These are phyloP conservation scores for Talaromyces stipitatus DNA, from an alignment of 495 filamentous ascomycete genomes.

Conservation along the genomic window DNA sequence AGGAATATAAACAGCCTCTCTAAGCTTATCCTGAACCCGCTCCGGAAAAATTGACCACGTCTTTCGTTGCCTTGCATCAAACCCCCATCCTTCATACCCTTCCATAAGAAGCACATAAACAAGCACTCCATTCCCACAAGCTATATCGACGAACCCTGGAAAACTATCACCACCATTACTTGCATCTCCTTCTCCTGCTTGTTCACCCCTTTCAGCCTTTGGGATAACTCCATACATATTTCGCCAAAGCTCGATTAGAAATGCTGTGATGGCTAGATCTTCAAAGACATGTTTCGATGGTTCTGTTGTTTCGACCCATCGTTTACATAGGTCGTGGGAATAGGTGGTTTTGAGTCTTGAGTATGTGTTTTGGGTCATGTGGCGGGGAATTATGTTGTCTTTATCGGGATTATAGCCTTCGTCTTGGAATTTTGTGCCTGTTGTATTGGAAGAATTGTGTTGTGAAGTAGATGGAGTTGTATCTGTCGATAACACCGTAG, in stretches of 20 bases:
- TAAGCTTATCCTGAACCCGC: conserved; percentile 46
- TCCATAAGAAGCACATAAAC: conserved; percentile 76
- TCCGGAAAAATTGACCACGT: conserved; percentile 68
- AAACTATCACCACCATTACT: conserved; percentile 36
- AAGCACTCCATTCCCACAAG: conserved; percentile 92
- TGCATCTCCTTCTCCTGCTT: conserved; percentile 5
- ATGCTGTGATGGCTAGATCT: conserved; percentile 86
- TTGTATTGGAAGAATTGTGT: background rate
- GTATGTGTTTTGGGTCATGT: conserved; percentile 72
- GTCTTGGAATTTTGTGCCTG: conserved; percentile 24
- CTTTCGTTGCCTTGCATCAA: conserved; percentile 77
- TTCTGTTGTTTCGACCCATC: conserved; percentile 82
- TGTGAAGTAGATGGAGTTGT: background rate
- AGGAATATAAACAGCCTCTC: conserved; percentile 71
- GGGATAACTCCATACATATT: conserved; percentile 60
- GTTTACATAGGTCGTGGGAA: conserved; percentile 53
- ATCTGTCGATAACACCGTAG: conserved; percentile 18
- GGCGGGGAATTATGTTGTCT: conserved; percentile 68
- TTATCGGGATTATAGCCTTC: conserved; percentile 44
- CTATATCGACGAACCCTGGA: conserved; percentile 91
- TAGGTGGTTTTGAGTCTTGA: conserved; percentile 70
- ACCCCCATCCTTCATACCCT: conserved; percentile 81
- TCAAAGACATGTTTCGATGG: conserved; percentile 91
- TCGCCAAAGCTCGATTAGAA: conserved; percentile 86
- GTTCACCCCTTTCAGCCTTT: conserved; percentile 11